Evolutionary conservation across 371 early-diverging fungal species (phyloP).

Genomic region (Smittium mucronatum): DNA sequence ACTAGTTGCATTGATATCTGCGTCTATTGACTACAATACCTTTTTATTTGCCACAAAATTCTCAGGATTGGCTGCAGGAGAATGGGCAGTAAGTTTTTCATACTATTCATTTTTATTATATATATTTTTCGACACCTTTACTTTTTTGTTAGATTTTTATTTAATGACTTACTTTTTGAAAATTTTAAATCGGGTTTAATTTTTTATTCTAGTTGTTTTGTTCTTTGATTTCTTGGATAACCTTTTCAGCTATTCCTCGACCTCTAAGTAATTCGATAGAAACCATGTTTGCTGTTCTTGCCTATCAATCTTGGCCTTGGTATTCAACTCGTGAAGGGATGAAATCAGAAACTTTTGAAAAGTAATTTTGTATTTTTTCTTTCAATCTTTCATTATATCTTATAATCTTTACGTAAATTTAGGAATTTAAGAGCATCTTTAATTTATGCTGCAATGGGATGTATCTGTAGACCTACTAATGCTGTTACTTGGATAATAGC

Average conservation of each 20-base stretch:
- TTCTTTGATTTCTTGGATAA: constrained; percentile 66
- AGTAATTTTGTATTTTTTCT: neutral
- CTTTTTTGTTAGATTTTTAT: too few relatives aligned
- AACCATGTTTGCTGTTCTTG: constrained; percentile 24
- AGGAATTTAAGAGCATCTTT: constrained; percentile 40
- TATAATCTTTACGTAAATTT: too few relatives aligned
- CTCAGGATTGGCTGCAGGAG: constrained; percentile 37
- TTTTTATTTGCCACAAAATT: constrained; percentile 49
- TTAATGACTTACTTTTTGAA: too few relatives aligned
- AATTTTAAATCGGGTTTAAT: constrained; percentile 6
- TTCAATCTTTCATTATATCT: too few relatives aligned
- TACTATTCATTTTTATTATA: neutral
- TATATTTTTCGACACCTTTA: constrained; percentile 7
- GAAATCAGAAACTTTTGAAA: neutral
- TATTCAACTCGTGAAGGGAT: neutral
- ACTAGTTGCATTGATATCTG: constrained; percentile 58
- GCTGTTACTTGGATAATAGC: constrained; percentile 67
- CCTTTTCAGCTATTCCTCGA: constrained; percentile 46
- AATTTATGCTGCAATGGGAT: constrained; percentile 53
- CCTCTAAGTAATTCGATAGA: constrained; percentile 34
- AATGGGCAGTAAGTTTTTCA: constrained; percentile 44
- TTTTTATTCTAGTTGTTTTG: constrained; percentile 57
- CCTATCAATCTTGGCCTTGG: constrained; percentile 33
- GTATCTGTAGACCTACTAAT: constrained; percentile 75
- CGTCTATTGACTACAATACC: constrained; percentile 55